phyloP scores from a whole-genome alignment of 2,329 filamentous ascomycete genomes.

The Emmonsiellopsis sp. region DNA sequence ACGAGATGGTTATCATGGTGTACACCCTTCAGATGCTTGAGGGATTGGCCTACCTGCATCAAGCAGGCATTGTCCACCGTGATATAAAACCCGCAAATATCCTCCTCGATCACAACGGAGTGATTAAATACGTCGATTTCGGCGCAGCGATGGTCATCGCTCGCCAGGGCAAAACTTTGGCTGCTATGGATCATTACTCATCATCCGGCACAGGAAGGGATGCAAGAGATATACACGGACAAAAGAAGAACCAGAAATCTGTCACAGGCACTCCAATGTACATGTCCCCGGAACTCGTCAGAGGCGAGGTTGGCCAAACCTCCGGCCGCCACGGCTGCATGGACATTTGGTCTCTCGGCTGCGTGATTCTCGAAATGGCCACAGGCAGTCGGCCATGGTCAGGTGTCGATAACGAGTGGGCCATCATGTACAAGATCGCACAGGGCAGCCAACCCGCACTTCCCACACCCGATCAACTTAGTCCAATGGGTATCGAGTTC shows the following conservation, averaged over 20 bases:
- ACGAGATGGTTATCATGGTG: constrained; percentile 46
- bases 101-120: constrained; percentile 79
- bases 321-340: constrained; percentile 65
- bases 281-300: constrained; percentile 99
- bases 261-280: constrained; percentile 99
- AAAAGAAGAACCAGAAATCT: constrained; percentile 60
- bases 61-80: constrained; percentile 48
- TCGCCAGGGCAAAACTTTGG: constrained; percentile 79
- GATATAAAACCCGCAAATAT: constrained; percentile 59
- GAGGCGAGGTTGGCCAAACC: constrained; percentile 66
- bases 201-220: constrained; percentile 28
- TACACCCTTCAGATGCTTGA: constrained; percentile 63
- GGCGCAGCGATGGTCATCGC: constrained; percentile 96
- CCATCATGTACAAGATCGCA: constrained; percentile 99
- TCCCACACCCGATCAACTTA: constrained; percentile 74
- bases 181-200: constrained; percentile 51
- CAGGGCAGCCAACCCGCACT: constrained; percentile 88
- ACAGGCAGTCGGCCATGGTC: constrained; percentile 93
- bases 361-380: constrained; percentile 91
- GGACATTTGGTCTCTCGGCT: constrained; percentile 55
- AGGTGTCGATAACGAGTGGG: constrained; percentile 96
- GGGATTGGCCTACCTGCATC: constrained; percentile 50
- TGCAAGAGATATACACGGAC: constrained; percentile 15
- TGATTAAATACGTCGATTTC: constrained; percentile 99
- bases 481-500: constrained; percentile 77